Base-by-base conservation (phyloP, 148 eudicot genomes). In the Suaeda aralocaspica region DNA sequence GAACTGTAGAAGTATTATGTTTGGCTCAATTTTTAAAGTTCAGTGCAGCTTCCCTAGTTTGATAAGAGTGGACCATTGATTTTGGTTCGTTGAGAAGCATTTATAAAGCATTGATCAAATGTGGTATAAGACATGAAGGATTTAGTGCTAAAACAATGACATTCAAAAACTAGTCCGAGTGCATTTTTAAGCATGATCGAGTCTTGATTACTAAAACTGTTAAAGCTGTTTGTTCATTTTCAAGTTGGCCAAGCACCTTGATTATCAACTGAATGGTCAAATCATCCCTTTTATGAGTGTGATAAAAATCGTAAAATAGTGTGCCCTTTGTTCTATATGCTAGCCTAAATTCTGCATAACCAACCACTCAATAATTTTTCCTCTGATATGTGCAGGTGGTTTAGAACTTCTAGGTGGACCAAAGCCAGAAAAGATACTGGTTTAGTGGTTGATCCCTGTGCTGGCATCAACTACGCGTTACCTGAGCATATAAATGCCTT, bases 171-270 rank as follows among this genome's bases (percentile, higher is more conserved):
- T n/a, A n/a, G n/a, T n/a, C n/a, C n/a, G n/a, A n/a, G n/a, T n/a
- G n/a, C n/a, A n/a, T n/a, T n/a, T n/a, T n/a, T n/a, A n/a, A n/a
- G n/a, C n/a, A n/a, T n/a, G n/a, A n/a, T n/a, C n/a, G n/a, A n/a
- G n/a, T n/a, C n/a, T n/a, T n/a, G n/a, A n/a, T n/a, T n/a, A n/a
- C n/a, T n/a, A n/a, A n/a, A n/a, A n/a, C n/a, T n/a, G n/a, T n/a
- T n/a, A n/a, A n/a, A n/a, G n/a, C n/a, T n/a, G n/a, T n/a, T 15
- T 52, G 29, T 68, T 28, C n/a, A 49, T 71, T 65, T 65, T 41
- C 72, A 88, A 96, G 89, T 90, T 70, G 95, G 98, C 57, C 96
- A 93, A 81, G 96, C 98, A 5, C 86, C 90, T 30, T 96, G 96
- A 66, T 66, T 91, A 67, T 83, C 96, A 57, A 91, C 92, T 25